phyloP scores from a whole-genome alignment of 2,329 filamentous ascomycete species.

The Scedosporium boydii region DNA sequence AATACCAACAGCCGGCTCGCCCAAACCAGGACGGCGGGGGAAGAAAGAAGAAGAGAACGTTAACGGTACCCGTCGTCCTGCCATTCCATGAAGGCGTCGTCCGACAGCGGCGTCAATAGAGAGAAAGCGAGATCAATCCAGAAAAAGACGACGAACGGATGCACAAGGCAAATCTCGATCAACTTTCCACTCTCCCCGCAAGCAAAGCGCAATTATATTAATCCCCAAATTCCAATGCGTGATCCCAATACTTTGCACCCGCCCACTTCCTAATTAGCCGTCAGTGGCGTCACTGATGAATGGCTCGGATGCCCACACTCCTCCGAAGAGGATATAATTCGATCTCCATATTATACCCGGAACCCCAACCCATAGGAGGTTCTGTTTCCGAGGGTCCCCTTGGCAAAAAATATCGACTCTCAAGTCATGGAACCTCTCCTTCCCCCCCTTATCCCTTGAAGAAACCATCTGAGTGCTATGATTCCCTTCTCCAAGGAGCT shows the following conservation, averaged over 20 bases:
- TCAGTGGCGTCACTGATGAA: neutral
- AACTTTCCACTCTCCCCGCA: too few species aligned
- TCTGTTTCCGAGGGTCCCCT: neutral
- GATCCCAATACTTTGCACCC: neutral
- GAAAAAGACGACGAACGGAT: neutral
- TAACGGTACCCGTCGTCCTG: too few species aligned
- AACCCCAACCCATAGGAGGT: neutral
- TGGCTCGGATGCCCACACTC: neutral
- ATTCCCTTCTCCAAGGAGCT: too few species aligned
- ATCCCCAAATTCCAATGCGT: too few species aligned
- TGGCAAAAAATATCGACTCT: neutral
- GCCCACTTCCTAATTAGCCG: neutral
- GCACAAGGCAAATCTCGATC: too few species aligned
- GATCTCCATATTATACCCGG: neutral
- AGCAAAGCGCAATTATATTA: too few species aligned
- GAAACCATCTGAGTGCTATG: too few species aligned
- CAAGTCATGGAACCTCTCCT: neutral
- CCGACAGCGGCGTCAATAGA: neutral
- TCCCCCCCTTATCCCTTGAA: neutral
- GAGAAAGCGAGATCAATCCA: neutral
- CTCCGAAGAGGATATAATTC: neutral
- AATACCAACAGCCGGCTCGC: too few species aligned
- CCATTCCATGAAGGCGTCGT: neutral
- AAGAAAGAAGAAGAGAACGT: too few species aligned
- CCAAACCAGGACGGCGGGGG: too few species aligned